Evolutionary conservation across 805 yeast genomes (phyloP), one percentile per base, ranked within the genome.

Genomic region (Candida suzukii): DNA sequence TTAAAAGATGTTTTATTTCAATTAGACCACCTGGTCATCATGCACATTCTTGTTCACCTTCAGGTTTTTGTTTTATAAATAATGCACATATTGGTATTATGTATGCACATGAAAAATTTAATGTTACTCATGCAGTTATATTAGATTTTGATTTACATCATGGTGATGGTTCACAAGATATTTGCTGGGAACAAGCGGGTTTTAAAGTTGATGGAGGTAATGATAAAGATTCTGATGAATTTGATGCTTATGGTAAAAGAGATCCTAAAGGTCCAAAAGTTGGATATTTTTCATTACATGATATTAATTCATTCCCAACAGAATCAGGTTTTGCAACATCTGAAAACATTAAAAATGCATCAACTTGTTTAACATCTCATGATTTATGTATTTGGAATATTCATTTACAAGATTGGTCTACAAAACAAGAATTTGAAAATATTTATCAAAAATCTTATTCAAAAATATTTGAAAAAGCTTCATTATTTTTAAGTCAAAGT

Each of bases 11-110:
- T 2, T 84, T 84, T 61, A 80, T 80, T 0, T 78, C 79, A 1
- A 74, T 84, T 33, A 66, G 93, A 38, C 93, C 93, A 1, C 93
- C 95, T 1, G 95, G 95, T 3, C 95, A 86, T 56, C 95, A 86
- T 59, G 80, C 88, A 20, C 93, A 84, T 52, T 82, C 88, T 0
- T 78, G 83, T 42, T 72, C 77, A n/a, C 95, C 95, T 0, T 79
- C 88, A 20, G 95, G 95, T 3, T 86, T 86, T 55, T 86, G 95
- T 57, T 60, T 87, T 37, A 67, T 86, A 40, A 86, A 86, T 61
- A 86, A 86, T 53, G 95, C 82, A 0, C 95, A 86, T 45, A 76
- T 87, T 27, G 87, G 83, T 2, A 77, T 83, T 21, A 90, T 84
- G 52, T 86, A 86, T 54, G 95, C 95, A 1, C 71, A 68, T 41